phyloP scores from a whole-genome alignment of 1,284 basidiomycete species.

The Ganoderma resinaceum region DNA sequence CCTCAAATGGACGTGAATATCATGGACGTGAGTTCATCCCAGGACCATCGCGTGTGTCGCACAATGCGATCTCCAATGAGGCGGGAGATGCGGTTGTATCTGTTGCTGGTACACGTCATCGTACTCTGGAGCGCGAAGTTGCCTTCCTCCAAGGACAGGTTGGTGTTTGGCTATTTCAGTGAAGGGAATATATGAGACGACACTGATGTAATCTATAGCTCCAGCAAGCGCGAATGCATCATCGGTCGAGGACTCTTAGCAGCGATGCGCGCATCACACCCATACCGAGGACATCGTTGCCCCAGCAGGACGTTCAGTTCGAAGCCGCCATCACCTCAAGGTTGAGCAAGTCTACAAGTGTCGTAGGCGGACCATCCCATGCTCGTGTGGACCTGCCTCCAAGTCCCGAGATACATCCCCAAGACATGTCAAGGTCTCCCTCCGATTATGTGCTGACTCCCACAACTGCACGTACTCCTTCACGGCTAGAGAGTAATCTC shows the following conservation, averaged over 20 bases:
- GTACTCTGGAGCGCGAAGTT: constrained; percentile 26
- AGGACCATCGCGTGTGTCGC: background rate
- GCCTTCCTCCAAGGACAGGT: constrained; percentile 18
- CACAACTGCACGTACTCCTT: background rate
- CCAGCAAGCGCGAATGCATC: background rate
- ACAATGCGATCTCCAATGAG: background rate
- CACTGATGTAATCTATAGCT: background rate
- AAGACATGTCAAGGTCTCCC: constrained; percentile 10
- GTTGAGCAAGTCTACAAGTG: background rate
- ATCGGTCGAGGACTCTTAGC: background rate
- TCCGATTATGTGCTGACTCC: constrained; percentile 20
- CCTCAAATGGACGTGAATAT: background rate
- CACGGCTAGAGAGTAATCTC: background rate
- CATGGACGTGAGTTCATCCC: background rate
- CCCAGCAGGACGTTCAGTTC: background rate
- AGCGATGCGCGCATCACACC: background rate
- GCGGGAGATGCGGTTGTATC: constrained; percentile 1
- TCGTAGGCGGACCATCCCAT: background rate
- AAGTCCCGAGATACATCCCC: constrained; percentile 20
- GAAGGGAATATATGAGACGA: background rate
- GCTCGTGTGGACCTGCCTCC: background rate
- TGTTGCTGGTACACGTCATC: constrained; percentile 14
- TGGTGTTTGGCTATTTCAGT: background rate
- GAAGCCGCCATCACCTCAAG: background rate
- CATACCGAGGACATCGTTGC: background rate